Conservation (phyloP, 805 yeast species). For the Sungouiella thailandica region DNA sequence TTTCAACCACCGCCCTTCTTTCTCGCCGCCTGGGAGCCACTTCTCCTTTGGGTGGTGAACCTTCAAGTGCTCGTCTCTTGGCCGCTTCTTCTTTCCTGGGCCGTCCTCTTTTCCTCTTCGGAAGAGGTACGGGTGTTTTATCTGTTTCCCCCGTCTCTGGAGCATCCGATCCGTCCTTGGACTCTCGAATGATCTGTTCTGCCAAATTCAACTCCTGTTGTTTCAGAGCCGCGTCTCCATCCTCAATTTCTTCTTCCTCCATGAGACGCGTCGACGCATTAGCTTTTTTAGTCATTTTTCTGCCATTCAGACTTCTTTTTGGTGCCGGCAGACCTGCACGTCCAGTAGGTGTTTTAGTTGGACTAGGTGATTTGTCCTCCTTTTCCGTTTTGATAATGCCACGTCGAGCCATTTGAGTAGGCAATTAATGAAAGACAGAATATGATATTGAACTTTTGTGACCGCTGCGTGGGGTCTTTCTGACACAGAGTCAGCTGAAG, state of each 20-base stretch:
- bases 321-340: slow-evolving; percentile 46
- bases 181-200: slow-evolving; percentile 29
- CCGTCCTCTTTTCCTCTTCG: slow-evolving; percentile 12
- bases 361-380: too few relatives aligned
- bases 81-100: slow-evolving; percentile 6
- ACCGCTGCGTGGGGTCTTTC: too few relatives aligned
- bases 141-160: slow-evolving; percentile 1
- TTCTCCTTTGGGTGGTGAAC: too few relatives aligned
- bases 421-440: too few relatives aligned
- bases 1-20: slow-evolving; percentile 3
- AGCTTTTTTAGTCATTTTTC: too few relatives aligned
- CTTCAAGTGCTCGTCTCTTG: background rate
- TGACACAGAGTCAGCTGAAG: too few relatives aligned
- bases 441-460: too few relatives aligned
- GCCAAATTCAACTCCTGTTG: slow-evolving; percentile 43
- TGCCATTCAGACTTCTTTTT: slow-evolving; percentile 26
- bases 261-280: too few relatives aligned
- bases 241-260: slow-evolving; percentile 33
- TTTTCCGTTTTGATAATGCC: too few relatives aligned
- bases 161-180: too few relatives aligned
- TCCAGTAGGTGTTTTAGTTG: slow-evolving; percentile 35
- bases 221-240: slow-evolving; percentile 23
- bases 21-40: slow-evolving; percentile 2
- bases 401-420: too few relatives aligned
- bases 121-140: slow-evolving; percentile 1